These are phyloP conservation scores for Syzygium aqueum DNA, from an alignment of 345 rosid species.

Conservation along the genomic window DNA sequence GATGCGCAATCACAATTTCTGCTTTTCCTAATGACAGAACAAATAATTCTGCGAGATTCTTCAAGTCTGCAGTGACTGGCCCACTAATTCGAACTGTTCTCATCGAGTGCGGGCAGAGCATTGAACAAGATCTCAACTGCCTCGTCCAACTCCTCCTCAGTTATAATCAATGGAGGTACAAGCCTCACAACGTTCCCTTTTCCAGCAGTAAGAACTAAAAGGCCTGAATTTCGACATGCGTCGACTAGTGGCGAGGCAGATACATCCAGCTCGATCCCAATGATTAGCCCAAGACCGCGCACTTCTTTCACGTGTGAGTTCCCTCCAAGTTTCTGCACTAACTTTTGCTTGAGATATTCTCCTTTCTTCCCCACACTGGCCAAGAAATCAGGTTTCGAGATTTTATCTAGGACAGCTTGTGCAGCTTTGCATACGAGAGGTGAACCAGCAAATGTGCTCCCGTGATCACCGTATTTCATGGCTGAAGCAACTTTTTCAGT, in stretches of 20 bases:
- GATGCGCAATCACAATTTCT: not conserved
- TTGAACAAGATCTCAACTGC: conserved; percentile 52
- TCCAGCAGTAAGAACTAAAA: conserved; percentile 69
- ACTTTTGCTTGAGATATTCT: conserved; percentile 40
- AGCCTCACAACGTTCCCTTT: conserved; percentile 80
- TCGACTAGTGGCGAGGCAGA: conserved; percentile 57
- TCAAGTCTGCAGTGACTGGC: not conserved
- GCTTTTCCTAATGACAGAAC: not conserved
- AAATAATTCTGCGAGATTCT: not conserved
- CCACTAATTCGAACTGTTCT: not conserved
- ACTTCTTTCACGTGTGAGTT: conserved; percentile 73
- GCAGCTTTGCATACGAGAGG: conserved; percentile 74
- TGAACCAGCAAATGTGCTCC: conserved; percentile 88
- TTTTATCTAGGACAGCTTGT: conserved; percentile 56
- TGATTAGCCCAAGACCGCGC: conserved; percentile 72
- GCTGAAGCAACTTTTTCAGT: conserved; percentile 73
- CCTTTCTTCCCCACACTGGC: conserved; percentile 61
- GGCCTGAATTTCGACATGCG: conserved; percentile 69
- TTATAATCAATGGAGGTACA: conserved; percentile 81
- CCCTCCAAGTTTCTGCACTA: conserved; percentile 50
- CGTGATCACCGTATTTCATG: conserved; percentile 67
- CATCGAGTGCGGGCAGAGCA: conserved; percentile 13
- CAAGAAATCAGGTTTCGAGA: conserved; percentile 65
- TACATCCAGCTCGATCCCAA: conserved; percentile 73
- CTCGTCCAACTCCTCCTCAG: conserved; percentile 52